Conservation (phyloP, 2,329 filamentous ascomycete genomes). For the Alternaria novae-zelandiae region DNA sequence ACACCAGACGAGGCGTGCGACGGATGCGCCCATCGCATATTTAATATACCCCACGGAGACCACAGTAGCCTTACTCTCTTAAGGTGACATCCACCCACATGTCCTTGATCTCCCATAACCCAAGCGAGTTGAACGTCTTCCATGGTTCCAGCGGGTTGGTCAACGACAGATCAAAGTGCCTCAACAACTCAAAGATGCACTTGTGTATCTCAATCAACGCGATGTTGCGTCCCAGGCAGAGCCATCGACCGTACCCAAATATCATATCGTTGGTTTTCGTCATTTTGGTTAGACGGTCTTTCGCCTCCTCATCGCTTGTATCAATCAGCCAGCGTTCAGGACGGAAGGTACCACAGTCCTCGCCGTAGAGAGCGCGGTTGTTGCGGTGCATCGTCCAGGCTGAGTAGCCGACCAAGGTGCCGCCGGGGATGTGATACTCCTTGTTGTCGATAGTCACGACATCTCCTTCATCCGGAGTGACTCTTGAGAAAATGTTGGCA, state of each 20-base stretch:
- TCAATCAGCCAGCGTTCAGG: slow-evolving; percentile 58
- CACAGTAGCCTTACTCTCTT: slow-evolving; percentile 14
- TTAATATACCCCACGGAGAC: too few relatives aligned
- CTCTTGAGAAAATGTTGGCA: slow-evolving; percentile 39
- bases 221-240: slow-evolving; percentile 43
- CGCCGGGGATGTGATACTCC: slow-evolving; percentile 43
- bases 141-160: slow-evolving; percentile 39
- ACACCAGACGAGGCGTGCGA: not conserved
- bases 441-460: slow-evolving; percentile 34
- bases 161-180: slow-evolving; percentile 42
- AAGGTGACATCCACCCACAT: slow-evolving; percentile 42
- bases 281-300: slow-evolving; percentile 40
- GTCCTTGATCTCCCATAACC: slow-evolving; percentile 38
- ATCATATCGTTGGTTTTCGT: slow-evolving; percentile 42
- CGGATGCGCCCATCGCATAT: not conserved
- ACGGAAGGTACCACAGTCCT: slow-evolving; percentile 55
- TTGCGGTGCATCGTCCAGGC: slow-evolving; percentile 42
- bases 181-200: slow-evolving; percentile 50
- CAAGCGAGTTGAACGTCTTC: slow-evolving; percentile 36
- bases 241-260: slow-evolving; percentile 47
- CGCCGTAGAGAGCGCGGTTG: slow-evolving; percentile 39
- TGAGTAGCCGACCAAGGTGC: slow-evolving; percentile 43
- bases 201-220: slow-evolving; percentile 50
- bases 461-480: slow-evolving; percentile 43
- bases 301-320: slow-evolving; percentile 21